Percentiles rank a stretch among this genome's conserved stretches.
Conservation (phyloP, 1,284 basidiomycete genomes). For the Ceratobasidium sp. region DNA sequence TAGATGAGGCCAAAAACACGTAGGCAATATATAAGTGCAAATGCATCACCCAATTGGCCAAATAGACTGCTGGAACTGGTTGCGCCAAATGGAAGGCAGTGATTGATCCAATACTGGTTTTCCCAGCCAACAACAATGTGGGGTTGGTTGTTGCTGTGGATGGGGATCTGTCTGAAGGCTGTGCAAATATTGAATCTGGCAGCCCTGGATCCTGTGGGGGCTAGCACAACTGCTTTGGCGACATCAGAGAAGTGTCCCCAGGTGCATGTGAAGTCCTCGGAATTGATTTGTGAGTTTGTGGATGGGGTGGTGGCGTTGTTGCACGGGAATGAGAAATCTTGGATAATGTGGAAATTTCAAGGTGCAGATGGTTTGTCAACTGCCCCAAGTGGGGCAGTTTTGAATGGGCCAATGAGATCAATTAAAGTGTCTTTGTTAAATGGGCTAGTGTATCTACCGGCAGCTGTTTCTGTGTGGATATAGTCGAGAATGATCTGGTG, state of each 20-base stretch:
- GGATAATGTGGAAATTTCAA: conserved; percentile 53
- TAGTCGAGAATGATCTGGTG: conserved; percentile 50
- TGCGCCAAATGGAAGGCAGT: conserved; percentile 53
- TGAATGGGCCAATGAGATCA: conserved; percentile 55
- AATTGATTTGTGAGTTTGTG: conserved; percentile 47
- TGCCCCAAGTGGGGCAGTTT: conserved; percentile 55
- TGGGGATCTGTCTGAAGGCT: conserved; percentile 56
- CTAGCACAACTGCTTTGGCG: background rate
- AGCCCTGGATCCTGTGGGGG: conserved; percentile 51
- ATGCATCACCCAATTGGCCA: conserved; percentile 55
- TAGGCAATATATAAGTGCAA: conserved; percentile 52
- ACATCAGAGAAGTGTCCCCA: conserved; percentile 53
- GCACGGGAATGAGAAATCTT: conserved; percentile 58
- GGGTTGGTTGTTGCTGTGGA: conserved; percentile 53
- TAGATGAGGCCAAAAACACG: conserved; percentile 48
- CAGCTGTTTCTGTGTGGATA: conserved; percentile 52
- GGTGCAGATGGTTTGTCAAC: conserved; percentile 54
- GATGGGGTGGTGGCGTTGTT: background rate
- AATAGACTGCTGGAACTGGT: conserved; percentile 55
- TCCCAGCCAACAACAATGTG: conserved; percentile 52
- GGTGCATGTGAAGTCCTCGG: conserved; percentile 53
- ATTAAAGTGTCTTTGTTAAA: conserved; percentile 53
- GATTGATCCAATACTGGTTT: conserved; percentile 52
- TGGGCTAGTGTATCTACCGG: conserved; percentile 53
- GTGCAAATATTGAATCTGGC: conserved; percentile 57